Evolutionary conservation across 495 filamentous ascomycete species (phyloP).

Genomic region (Symbiotaphrina buchneri): DNA sequence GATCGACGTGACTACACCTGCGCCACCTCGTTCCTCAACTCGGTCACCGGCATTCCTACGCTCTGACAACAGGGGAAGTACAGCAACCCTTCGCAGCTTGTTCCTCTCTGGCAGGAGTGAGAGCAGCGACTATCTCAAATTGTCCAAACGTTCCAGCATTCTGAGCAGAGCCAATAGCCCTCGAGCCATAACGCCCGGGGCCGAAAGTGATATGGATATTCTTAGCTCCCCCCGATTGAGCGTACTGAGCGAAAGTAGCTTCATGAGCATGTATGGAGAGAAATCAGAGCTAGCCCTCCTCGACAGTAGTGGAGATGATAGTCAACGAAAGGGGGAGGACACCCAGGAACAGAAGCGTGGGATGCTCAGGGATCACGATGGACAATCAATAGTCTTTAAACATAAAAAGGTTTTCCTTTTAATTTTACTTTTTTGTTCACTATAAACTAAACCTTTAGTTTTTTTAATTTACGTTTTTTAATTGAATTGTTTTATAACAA

Average conservation of each 20-base stretch:
- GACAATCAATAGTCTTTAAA: too few relatives aligned
- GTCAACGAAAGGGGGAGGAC: background rate
- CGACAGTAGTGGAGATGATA: conserved; percentile 1
- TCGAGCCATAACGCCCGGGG: too few relatives aligned
- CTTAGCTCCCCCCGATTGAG: conserved; percentile 44
- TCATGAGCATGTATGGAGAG: conserved; percentile 40
- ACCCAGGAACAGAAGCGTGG: background rate
- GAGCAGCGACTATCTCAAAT: background rate
- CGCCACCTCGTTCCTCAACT: too few relatives aligned
- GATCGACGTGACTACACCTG: background rate
- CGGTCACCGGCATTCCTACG: too few relatives aligned
- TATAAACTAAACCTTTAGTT: too few relatives aligned
- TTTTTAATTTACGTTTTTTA: too few relatives aligned
- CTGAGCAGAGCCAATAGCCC: too few relatives aligned
- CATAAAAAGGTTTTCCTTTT: too few relatives aligned
- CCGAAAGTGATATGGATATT: conserved; percentile 12
- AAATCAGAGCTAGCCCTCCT: conserved; percentile 5
- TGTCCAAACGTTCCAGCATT: background rate
- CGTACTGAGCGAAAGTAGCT: conserved; percentile 60
- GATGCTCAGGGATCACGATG: background rate
- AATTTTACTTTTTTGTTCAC: too few relatives aligned
- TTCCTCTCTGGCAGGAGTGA: conserved; percentile 3
- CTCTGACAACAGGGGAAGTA: conserved; percentile 1
- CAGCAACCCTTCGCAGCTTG: conserved; percentile 2
- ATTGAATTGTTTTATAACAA: too few relatives aligned